Conservation (phyloP, 805 yeast genomes). For the Teunomyces stri region DNA sequence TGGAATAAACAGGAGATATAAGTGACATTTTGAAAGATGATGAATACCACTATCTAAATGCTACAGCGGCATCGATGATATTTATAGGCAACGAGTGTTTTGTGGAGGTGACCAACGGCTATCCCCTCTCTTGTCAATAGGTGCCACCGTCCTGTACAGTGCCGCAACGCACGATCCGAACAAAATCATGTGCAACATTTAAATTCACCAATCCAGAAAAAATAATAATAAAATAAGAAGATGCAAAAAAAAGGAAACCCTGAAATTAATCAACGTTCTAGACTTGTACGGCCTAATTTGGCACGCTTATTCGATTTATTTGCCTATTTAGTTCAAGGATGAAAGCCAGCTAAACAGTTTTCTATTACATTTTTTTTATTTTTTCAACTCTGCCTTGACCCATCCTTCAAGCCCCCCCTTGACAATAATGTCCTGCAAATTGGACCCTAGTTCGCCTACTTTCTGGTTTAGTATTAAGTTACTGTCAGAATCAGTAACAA, state of each 20-base stretch:
- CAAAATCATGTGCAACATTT: conserved; percentile 1
- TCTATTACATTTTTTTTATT: neutral
- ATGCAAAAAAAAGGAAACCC: neutral
- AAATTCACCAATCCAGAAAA: neutral
- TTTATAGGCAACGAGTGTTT: conserved; percentile 1
- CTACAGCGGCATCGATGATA: neutral
- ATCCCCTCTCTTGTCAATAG: neutral
- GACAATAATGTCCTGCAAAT: conserved; percentile 93
- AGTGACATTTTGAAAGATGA: neutral
- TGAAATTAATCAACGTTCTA: neutral
- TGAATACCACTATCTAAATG: neutral
- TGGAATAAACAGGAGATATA: conserved; percentile 4
- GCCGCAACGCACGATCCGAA: neutral
- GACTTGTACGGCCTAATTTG: neutral
- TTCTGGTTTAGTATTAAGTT: conserved; percentile 70
- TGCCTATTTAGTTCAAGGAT: neutral
- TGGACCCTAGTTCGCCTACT: conserved; percentile 94
- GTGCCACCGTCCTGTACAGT: neutral
- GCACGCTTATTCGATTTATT: neutral
- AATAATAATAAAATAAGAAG: neutral
- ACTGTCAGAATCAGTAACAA: conserved; percentile 65
- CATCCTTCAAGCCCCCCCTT: conserved; percentile 98
- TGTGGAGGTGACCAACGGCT: conserved; percentile 2
- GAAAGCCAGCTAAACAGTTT: neutral
- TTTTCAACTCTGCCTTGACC: conserved; percentile 72